Percentiles rank a stretch among this genome's conserved stretches.
Conservation (phyloP, 176 grass and related monocot genomes). For the Bromus sterilis region DNA sequence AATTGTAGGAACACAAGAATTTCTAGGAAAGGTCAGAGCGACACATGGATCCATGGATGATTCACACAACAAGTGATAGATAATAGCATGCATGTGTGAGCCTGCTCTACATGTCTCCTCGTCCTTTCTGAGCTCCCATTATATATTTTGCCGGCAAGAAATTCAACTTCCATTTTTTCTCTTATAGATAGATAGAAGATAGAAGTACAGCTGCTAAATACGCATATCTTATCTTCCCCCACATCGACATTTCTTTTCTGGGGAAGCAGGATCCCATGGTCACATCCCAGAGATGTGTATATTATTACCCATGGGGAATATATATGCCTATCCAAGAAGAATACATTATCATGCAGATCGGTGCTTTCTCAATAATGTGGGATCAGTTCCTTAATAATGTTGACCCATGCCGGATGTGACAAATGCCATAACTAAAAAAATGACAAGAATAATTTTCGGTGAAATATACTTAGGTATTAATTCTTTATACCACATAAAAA, state of each 20-base stretch:
- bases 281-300: not conserved
- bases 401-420: constrained; percentile 1
- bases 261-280: not conserved
- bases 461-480: too few relatives aligned
- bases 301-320: not conserved
- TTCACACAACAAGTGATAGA: not conserved
- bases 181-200: not conserved
- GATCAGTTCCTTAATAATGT: constrained; percentile 1
- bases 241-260: not conserved
- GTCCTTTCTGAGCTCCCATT: not conserved
- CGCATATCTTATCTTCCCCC: not conserved
- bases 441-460: not conserved
- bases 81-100: not conserved
- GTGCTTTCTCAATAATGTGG: not conserved
- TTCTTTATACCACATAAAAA: too few relatives aligned
- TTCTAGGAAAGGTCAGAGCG: not conserved
- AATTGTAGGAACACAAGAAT: not conserved
- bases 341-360: constrained; percentile 14
- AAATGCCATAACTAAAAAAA: not conserved
- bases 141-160: not conserved
- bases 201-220: not conserved
- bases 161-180: not conserved
- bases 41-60: not conserved
- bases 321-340: not conserved
- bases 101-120: not conserved